Percentiles rank a stretch among this genome's conserved stretches.
Evolutionary conservation across 306 rosid genomes (phyloP).

Genomic region (Mucuna pruriens): DNA sequence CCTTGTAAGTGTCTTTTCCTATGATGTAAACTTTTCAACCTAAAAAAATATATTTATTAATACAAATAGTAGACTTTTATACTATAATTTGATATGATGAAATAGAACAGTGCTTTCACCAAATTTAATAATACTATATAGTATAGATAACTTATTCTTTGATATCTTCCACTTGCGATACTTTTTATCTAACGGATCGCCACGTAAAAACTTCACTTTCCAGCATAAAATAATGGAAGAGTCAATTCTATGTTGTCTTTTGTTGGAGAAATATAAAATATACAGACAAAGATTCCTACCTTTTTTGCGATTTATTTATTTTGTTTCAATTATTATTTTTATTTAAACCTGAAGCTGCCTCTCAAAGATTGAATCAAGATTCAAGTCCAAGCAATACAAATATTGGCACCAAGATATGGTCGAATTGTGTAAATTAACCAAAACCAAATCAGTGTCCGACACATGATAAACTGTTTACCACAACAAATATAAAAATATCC

Average conservation of each 20-base stretch:
- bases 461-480: slow-evolving; percentile 37
- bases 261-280: neutral
- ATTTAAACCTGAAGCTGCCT: neutral
- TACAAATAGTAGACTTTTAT: too few species aligned
- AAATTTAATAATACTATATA: too few species aligned
- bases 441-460: neutral
- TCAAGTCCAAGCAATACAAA: neutral
- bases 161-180: neutral
- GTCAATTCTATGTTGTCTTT: slow-evolving; percentile 22
- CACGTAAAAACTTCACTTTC: slow-evolving; percentile 43
- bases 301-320: neutral
- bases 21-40: too few species aligned
- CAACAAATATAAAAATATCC: neutral
- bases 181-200: slow-evolving; percentile 41
- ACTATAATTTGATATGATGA: too few species aligned
- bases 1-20: too few species aligned
- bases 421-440: slow-evolving; percentile 29
- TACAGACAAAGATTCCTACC: slow-evolving; percentile 3
- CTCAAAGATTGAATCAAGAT: neutral
- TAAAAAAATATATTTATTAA: too few species aligned
- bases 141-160: neutral
- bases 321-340: neutral
- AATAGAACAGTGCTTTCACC: too few species aligned
- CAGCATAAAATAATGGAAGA: slow-evolving; percentile 13
- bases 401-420: slow-evolving; percentile 6